phyloP scores from a whole-genome alignment of 2,329 filamentous ascomycete species.

The Neonectria coccinea region DNA sequence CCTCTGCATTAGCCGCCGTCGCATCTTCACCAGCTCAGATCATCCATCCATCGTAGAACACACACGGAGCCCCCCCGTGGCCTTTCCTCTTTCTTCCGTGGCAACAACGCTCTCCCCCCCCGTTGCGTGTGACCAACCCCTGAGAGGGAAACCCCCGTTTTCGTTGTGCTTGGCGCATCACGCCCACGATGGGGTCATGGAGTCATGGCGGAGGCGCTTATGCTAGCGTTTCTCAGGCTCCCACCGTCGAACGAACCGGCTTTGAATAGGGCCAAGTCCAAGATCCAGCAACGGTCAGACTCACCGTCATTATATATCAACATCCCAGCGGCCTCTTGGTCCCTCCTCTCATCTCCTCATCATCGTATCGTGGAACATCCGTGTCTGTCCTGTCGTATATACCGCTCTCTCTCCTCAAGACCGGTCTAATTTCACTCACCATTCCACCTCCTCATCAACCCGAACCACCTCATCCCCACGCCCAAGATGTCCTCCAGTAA shows the following conservation, averaged over 20 bases:
- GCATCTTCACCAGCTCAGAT: too few relatives aligned
- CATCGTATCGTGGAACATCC: not conserved
- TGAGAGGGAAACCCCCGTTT: not conserved
- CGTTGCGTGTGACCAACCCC: not conserved
- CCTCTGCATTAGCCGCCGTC: not conserved
- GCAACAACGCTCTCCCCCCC: not conserved
- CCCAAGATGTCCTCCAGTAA: slow-evolving; percentile 6
- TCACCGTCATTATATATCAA: not conserved
- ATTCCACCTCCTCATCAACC: not conserved
- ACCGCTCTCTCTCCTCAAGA: not conserved
- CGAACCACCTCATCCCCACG: not conserved
- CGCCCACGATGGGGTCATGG: not conserved
- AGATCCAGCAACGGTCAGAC: not conserved
- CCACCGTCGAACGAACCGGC: not conserved
- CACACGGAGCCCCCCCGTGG: too few relatives aligned
- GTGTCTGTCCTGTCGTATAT: not conserved
- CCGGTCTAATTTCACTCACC: not conserved
- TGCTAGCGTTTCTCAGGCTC: not conserved
- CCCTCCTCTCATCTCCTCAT: not conserved
- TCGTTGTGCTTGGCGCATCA: not conserved
- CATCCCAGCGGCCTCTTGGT: not conserved
- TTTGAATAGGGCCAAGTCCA: not conserved
- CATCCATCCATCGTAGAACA: too few relatives aligned
- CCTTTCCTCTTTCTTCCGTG: not conserved
- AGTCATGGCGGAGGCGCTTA: not conserved